These are phyloP conservation scores for Marvania coccoides DNA, from an alignment of 139 green algal species.

Conservation along the genomic window DNA sequence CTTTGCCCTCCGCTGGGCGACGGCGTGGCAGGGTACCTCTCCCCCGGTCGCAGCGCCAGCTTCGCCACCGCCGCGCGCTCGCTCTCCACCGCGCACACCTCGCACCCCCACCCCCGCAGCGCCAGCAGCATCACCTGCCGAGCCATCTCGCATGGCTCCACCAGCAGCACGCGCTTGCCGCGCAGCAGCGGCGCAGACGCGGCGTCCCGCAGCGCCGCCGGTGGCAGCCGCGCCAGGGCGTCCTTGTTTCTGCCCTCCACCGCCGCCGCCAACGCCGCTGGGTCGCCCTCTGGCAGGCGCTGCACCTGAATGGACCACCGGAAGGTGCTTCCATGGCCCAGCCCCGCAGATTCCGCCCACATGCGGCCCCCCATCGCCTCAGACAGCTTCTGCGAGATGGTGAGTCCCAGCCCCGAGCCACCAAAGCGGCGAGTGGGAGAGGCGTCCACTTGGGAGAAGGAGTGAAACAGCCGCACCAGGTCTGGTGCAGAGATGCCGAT, in stretches of 20 bases:
- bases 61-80: constrained; percentile 37
- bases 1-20: neutral
- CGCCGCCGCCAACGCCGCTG: neutral
- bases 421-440: constrained; percentile 64
- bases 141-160: constrained; percentile 59
- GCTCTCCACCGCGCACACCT: constrained; percentile 45
- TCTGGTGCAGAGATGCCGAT: constrained; percentile 60
- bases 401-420: constrained; percentile 73
- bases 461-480: constrained; percentile 62
- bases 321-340: constrained; percentile 46
- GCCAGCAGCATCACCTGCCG: constrained; percentile 38
- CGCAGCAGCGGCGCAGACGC: constrained; percentile 12
- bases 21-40: neutral
- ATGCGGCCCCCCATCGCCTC: constrained; percentile 74
- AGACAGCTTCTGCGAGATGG: constrained; percentile 70
- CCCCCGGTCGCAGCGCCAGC: constrained; percentile 9
- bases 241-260: neutral
- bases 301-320: constrained; percentile 38
- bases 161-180: constrained; percentile 52
- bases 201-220: neutral
- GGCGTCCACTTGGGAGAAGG: constrained; percentile 67
- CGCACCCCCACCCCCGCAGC: constrained; percentile 53
- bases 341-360: constrained; percentile 54
- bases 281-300: neutral
- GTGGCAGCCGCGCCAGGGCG: neutral